Evolutionary conservation across 1,139 yeast genomes (phyloP).

Genomic region (Protomyces gravidus): DNA sequence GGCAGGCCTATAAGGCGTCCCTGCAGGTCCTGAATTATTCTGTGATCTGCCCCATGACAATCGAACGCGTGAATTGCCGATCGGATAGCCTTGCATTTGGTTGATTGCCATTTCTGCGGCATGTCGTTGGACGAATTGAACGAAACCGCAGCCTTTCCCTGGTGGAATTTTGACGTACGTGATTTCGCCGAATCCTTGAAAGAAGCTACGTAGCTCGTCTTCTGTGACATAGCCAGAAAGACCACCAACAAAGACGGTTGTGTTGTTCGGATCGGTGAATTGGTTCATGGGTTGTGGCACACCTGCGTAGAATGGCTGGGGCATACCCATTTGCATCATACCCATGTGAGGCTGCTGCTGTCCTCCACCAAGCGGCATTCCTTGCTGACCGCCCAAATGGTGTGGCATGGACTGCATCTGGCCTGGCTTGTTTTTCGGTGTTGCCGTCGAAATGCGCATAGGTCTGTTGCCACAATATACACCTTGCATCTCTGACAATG

Average conservation of each 20-base stretch:
- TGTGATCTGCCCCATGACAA: constrained; percentile 81
- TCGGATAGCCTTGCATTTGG: constrained; percentile 87
- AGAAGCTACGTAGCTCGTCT: constrained; percentile 65
- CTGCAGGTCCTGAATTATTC: constrained; percentile 37
- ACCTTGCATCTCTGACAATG: constrained; percentile 80
- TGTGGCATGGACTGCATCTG: constrained; percentile 33
- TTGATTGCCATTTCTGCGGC: constrained; percentile 88
- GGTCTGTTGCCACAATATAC: constrained; percentile 67
- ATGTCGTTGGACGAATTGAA: constrained; percentile 69
- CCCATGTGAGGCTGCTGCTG: constrained; percentile 32
- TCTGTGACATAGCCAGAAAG: constrained; percentile 70
- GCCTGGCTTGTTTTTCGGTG: constrained; percentile 53
- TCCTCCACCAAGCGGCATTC: constrained; percentile 28
- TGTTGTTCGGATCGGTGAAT: constrained; percentile 72
- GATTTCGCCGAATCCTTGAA: constrained; percentile 80
- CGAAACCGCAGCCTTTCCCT: constrained; percentile 92
- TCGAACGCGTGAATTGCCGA: constrained; percentile 79
- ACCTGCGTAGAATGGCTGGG: constrained; percentile 40
- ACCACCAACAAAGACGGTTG: constrained; percentile 95
- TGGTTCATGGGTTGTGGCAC: constrained; percentile 47
- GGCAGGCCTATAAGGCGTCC: constrained; percentile 39
- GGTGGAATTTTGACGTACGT: constrained; percentile 83
- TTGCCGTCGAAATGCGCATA: constrained; percentile 70
- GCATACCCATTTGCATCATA: constrained; percentile 38
- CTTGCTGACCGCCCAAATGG: not conserved